A percentile compares a stretch with the other conserved stretches of the same genome.
These are phyloP conservation scores for Simplicillium aogashimaense DNA, from an alignment of 2,329 filamentous ascomycete species.

Conservation along the genomic window DNA sequence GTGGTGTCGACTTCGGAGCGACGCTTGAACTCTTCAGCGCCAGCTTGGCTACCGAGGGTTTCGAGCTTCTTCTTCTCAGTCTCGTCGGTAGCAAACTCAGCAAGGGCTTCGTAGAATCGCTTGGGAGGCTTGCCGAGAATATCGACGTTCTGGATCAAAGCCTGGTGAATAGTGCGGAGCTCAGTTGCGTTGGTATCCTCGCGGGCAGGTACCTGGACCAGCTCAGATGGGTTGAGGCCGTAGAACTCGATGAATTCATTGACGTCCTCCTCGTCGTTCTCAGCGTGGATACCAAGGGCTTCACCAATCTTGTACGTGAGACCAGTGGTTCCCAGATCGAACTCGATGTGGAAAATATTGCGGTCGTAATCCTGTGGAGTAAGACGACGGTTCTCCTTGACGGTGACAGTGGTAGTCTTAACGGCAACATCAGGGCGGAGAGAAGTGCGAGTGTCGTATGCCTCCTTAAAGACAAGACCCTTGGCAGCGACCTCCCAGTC, in stretches of 20 bases:
- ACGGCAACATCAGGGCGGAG: conserved; percentile 79
- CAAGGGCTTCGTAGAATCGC: conserved; percentile 90
- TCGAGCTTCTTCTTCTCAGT: conserved; percentile 73
- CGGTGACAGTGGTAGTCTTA: conserved; percentile 78
- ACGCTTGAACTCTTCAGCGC: conserved; percentile 83
- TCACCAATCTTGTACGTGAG: conserved; percentile 96
- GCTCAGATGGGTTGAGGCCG: conserved; percentile 67
- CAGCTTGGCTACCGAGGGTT: conserved; percentile 66
- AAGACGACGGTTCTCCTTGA: conserved; percentile 91
- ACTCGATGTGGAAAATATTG: conserved; percentile 99
- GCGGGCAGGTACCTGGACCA: conserved; percentile 86
- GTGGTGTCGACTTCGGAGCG: conserved; percentile 83
- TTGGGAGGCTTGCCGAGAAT: conserved; percentile 96
- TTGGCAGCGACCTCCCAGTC: conserved; percentile 81
- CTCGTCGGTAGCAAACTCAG: conserved; percentile 76
- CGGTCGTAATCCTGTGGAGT: conserved; percentile 85
- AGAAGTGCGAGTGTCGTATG: conserved; percentile 61
- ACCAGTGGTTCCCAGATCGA: conserved; percentile 83
- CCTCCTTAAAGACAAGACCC: conserved; percentile 88
- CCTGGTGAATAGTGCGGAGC: conserved; percentile 87
- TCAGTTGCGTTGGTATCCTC: conserved; percentile 68
- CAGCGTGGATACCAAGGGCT: conserved; percentile 89
- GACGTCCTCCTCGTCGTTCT: conserved; percentile 77
- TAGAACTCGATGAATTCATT: conserved; percentile 84
- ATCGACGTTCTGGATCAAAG: conserved; percentile 84